These are phyloP conservation scores for Alopecurus myosuroides DNA, from an alignment of 176 grass and related monocot species.

Conservation along the genomic window DNA sequence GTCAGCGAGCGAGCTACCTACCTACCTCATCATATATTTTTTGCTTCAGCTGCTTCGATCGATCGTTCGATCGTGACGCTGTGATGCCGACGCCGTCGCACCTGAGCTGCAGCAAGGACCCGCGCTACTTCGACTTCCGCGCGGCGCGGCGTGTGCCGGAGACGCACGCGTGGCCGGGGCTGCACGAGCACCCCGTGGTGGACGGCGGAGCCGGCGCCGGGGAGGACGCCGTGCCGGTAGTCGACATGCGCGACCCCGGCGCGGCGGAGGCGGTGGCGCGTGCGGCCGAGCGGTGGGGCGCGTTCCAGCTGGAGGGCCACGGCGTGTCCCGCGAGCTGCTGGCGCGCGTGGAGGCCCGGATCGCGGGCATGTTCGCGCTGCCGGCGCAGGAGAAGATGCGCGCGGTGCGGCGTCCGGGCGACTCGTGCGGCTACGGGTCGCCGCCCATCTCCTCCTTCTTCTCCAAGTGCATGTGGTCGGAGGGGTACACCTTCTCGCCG, in stretches of 20 bases:
- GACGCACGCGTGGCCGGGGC: slow-evolving; percentile 73
- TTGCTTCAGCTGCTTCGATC: neutral
- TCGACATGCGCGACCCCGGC: slow-evolving; percentile 44
- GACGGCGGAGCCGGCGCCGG: slow-evolving; percentile 17
- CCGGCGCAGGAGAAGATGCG: slow-evolving; percentile 60
- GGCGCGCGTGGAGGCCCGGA: slow-evolving; percentile 48
- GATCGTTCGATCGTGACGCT: neutral
- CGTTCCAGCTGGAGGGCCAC: slow-evolving; percentile 69
- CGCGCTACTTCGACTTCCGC: slow-evolving; percentile 38
- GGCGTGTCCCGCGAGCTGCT: slow-evolving; percentile 40
- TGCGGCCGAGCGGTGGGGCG: slow-evolving; percentile 80
- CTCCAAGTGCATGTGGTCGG: slow-evolving; percentile 99
- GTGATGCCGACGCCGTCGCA: slow-evolving; percentile 51
- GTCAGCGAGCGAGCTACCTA: neutral
- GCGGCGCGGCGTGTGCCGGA: slow-evolving; percentile 61
- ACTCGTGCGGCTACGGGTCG: slow-evolving; percentile 72
- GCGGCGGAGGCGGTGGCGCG: slow-evolving; percentile 1
- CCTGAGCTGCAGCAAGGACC: slow-evolving; percentile 37
- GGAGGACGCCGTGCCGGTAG: slow-evolving; percentile 55
- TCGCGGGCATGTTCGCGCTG: slow-evolving; percentile 73
- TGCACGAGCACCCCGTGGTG: slow-evolving; percentile 60
- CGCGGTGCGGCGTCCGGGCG: slow-evolving; percentile 49
- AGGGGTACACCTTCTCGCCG: slow-evolving; percentile 93
- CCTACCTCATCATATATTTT: neutral
- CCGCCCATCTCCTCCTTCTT: slow-evolving; percentile 99